A percentile compares a stretch with the other conserved stretches of the same genome.
phyloP scores from a whole-genome alignment of 345 rosid species.

The Citrus glauca region DNA sequence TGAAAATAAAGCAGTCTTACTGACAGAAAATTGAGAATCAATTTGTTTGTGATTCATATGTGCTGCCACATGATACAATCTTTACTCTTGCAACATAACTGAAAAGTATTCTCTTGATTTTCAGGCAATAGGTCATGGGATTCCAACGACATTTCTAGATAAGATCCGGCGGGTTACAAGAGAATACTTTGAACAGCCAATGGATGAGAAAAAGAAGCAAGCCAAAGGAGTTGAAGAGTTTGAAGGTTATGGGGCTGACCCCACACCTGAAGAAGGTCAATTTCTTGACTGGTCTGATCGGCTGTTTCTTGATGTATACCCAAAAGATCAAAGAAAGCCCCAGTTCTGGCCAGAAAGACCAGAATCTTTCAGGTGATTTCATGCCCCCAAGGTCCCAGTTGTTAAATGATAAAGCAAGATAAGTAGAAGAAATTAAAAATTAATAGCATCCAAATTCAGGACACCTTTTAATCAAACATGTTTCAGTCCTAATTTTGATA shows the following conservation, averaged over 20 bases:
- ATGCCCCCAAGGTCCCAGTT: too few relatives aligned
- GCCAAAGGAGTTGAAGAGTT: constrained; percentile 38
- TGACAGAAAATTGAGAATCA: background rate
- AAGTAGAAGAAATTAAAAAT: too few relatives aligned
- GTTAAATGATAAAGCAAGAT: too few relatives aligned
- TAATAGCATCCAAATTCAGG: too few relatives aligned
- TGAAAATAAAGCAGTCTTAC: background rate
- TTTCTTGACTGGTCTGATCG: constrained; percentile 53
- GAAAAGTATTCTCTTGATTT: background rate
- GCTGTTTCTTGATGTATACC: constrained; percentile 36
- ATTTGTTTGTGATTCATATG: background rate
- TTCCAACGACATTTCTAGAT: constrained; percentile 34
- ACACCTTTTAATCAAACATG: too few relatives aligned
- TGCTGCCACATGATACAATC: background rate
- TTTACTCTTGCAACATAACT: background rate
- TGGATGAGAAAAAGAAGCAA: constrained; percentile 45
- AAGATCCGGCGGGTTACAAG: constrained; percentile 22
- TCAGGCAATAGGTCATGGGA: constrained; percentile 54
- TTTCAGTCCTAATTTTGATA: too few relatives aligned
- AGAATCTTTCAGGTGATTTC: constrained; percentile 36
- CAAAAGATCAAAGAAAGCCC: constrained; percentile 25
- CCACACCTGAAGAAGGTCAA: constrained; percentile 40
- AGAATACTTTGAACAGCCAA: constrained; percentile 42
- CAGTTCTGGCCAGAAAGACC: constrained; percentile 50
- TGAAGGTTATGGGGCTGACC: constrained; percentile 58